phyloP scores from a whole-genome alignment of 164 flowering plant genomes.

The Kalanchoe fedtschenkoi region DNA sequence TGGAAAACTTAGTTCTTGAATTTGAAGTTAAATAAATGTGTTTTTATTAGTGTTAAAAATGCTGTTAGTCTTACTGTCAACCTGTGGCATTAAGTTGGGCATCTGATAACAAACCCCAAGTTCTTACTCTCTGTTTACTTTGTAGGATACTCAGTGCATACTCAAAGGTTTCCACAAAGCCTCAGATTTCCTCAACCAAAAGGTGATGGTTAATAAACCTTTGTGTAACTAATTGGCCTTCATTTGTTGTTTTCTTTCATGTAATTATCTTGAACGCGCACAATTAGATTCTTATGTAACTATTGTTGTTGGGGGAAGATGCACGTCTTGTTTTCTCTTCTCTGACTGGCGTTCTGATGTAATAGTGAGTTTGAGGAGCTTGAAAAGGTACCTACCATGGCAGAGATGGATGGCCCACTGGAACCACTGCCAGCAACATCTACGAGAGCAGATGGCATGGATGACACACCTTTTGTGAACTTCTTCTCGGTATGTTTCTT shows the following conservation, averaged over 20 bases:
- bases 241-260: neutral
- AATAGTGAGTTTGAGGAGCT: constrained; percentile 50
- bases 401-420: constrained; percentile 33
- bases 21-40: neutral
- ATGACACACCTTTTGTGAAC: constrained; percentile 36
- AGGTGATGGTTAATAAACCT: constrained; percentile 21
- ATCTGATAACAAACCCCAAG: neutral
- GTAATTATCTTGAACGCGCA: neutral
- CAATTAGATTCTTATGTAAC: neutral
- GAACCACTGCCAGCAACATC: constrained; percentile 32
- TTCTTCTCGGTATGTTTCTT: constrained; percentile 33
- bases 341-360: neutral
- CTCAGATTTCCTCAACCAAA: constrained; percentile 30
- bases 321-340: neutral
- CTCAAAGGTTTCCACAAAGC: constrained; percentile 33
- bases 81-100: neutral
- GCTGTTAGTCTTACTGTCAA: neutral
- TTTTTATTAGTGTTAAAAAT: neutral
- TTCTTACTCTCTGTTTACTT: neutral
- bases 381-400: constrained; percentile 34
- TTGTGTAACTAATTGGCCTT: neutral
- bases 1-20: too few species aligned
- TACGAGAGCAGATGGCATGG: constrained; percentile 19
- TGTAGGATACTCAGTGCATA: constrained; percentile 41
- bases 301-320: neutral